Percentiles rank a stretch among this genome's conserved stretches.
Evolutionary conservation across 2,329 filamentous ascomycete species (phyloP).

Genomic region (Pyricularia pennisetigena): DNA sequence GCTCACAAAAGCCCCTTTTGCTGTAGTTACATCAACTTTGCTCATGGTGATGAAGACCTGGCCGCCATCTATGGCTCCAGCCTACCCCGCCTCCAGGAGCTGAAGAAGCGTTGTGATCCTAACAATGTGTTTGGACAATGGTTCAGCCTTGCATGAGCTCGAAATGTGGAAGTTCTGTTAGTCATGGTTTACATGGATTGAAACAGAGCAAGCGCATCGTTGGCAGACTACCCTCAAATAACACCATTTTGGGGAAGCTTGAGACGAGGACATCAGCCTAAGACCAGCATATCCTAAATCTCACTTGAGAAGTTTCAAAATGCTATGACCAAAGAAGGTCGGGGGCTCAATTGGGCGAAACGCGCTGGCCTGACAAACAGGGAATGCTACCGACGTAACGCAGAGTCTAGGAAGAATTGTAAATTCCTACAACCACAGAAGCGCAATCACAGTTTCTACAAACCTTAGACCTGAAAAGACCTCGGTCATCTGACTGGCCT

Average conservation of each 20-base stretch:
- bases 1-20: neutral
- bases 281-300: neutral
- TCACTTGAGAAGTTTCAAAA: no score
- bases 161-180: neutral
- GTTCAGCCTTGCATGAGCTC: neutral
- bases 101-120: neutral
- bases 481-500: no score
- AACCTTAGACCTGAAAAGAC: no score
- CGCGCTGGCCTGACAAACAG: no score
- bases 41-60: neutral
- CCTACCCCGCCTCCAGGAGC: neutral
- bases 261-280: neutral
- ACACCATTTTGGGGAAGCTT: neutral
- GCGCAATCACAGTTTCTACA: no score
- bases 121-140: neutral
- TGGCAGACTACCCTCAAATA: neutral
- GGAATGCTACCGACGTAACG: no score
- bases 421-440: no score
- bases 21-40: neutral
- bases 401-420: no score
- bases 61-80: neutral
- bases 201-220: neutral
- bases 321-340: no score
- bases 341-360: no score
- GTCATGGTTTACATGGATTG: neutral